Evolutionary conservation across 306 rosid species (phyloP), one percentile per base, ranked within the genome.

Genomic region (Sophora flavescens): DNA sequence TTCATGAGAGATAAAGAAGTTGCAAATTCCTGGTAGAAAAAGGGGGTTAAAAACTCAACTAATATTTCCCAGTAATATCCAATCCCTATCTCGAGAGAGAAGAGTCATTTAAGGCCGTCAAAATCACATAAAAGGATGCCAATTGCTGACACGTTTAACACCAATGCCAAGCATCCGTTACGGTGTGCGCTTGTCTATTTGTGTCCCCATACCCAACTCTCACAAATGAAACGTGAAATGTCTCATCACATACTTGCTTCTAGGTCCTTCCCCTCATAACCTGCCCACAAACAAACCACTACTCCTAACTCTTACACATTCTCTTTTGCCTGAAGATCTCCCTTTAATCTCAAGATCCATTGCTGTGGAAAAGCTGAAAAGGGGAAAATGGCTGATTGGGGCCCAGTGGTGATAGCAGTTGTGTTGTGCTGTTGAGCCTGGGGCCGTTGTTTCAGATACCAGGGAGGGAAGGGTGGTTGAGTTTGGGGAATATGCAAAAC

Each of bases 401-500:
- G 97, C 0, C 97, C 96, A 0, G 97, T 93, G 63, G 36, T 89
- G 3, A 68, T 90, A 9, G 97, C 97, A 0, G 96, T 93, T 85
- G 80, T 90, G 44, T 93, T 22, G 96, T 87, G 69, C 81, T 90
- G 6, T 17, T 93, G 41, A 89, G 87, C 47, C 97, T 96, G 0
- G 97, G 97, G 47, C 81, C 90, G 5, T 53, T 93, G 52, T 87
- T 93, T 87, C 93, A 93, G 89, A 83, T 90, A 1, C 96, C 97
- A 0, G 93, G 58, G 0, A 45, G 35, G 96, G 91, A 11, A 81
- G 57, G 17, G 22, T 90, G 1, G 83, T 83, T 3, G 96, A 90
- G 83, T 93, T 93, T 2, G n/a, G 97, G 93, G 17, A 89, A 82
- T 41, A 89, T 93, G 96, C 90, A n/a, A 86, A 12, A 93, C 97